These are phyloP conservation scores for Rhytidhysteron rufulum DNA, from an alignment of 2,329 filamentous ascomycete species.

Conservation along the genomic window DNA sequence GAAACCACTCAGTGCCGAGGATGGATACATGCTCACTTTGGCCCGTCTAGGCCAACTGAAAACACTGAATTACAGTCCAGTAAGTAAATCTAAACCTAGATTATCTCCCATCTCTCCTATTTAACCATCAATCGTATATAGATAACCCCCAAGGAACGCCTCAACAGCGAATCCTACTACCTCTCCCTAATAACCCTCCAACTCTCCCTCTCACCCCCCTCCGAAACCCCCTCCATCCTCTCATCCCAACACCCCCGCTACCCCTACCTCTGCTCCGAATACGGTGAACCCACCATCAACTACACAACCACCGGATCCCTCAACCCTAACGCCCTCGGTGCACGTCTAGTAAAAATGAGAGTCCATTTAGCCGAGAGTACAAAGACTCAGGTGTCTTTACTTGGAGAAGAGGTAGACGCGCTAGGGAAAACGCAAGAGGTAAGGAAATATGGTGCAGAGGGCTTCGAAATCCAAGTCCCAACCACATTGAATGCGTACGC, in stretches of 20 bases:
- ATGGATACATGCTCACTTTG: slow-evolving; percentile 84
- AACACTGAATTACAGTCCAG: slow-evolving; percentile 64
- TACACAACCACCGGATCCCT: slow-evolving; percentile 41
- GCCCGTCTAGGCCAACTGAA: slow-evolving; percentile 67
- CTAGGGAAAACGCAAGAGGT: slow-evolving; percentile 2
- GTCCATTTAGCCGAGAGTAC: slow-evolving; percentile 43
- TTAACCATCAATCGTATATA: not conserved
- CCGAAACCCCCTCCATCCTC: slow-evolving; percentile 53
- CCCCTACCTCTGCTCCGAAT: slow-evolving; percentile 65
- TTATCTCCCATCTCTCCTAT: not conserved
- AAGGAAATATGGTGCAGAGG: slow-evolving; percentile 35
- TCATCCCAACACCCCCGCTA: slow-evolving; percentile 69
- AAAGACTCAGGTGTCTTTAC: too few relatives aligned
- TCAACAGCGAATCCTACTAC: slow-evolving; percentile 92
- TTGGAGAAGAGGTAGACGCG: too few relatives aligned
- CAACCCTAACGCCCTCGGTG: slow-evolving; percentile 78
- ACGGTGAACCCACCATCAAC: slow-evolving; percentile 67
- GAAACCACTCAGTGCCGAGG: slow-evolving; percentile 57
- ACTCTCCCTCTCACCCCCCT: slow-evolving; percentile 57
- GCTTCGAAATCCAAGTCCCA: too few relatives aligned
- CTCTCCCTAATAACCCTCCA: slow-evolving; percentile 77
- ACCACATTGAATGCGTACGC: slow-evolving; percentile 76
- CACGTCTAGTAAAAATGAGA: slow-evolving; percentile 62
- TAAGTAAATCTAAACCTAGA: not conserved
- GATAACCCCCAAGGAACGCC: slow-evolving; percentile 61